Conservation (phyloP, 306 rosid genomes). For the Bauhinia variegata region DNA sequence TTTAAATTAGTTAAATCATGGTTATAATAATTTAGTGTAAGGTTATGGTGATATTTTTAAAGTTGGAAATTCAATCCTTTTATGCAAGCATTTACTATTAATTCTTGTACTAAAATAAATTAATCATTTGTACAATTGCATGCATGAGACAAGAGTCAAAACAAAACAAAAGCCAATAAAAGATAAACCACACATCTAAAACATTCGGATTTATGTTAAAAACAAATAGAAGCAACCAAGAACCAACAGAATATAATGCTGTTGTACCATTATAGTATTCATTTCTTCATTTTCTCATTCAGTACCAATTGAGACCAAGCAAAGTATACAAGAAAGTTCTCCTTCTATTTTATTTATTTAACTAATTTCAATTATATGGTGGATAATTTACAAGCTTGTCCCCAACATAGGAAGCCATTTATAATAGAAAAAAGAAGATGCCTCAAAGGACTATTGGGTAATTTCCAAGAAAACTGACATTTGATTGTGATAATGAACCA, state of each 20-base stretch:
- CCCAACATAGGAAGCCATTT: not conserved
- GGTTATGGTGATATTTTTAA: no score
- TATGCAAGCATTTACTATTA: not conserved
- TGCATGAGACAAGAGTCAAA: slow-evolving; percentile 8
- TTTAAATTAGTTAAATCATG: no score
- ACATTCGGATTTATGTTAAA: not conserved
- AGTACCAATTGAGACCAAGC: slow-evolving; percentile 4
- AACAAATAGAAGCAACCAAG: slow-evolving; percentile 14
- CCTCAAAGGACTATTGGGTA: not conserved
- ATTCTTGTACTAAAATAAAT: not conserved
- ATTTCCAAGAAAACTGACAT: not conserved
- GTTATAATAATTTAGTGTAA: no score
- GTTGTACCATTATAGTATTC: not conserved
- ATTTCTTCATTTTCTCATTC: not conserved
- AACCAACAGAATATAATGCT: slow-evolving; percentile 15
- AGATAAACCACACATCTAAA: slow-evolving; percentile 1
- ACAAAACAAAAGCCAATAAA: slow-evolving; percentile 13
- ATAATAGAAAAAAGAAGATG: not conserved
- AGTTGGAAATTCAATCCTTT: not conserved
- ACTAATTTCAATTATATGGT: slow-evolving; percentile 15
- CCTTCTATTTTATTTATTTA: not conserved
- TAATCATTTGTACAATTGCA: not conserved
- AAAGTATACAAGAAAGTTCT: slow-evolving; percentile 18
- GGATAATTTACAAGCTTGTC: slow-evolving; percentile 16
- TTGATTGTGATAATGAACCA: not conserved